Base-by-base conservation (phyloP, 2,329 filamentous ascomycete species). In the Ilyonectria destructans region DNA sequence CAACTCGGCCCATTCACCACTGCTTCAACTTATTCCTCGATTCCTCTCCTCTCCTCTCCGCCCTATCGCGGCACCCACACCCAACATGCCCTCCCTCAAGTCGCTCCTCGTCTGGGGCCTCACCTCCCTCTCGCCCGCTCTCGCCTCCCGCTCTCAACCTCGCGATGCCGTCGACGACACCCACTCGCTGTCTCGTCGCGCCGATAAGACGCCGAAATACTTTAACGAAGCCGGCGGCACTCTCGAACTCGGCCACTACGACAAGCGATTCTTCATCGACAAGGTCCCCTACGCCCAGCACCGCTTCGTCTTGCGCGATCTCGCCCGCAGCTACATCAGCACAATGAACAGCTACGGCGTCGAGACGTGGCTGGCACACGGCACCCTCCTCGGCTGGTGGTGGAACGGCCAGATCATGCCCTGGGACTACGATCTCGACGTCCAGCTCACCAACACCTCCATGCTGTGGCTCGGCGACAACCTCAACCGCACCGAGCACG, bases 361-460 rank as follows among this genome's bases (percentile, higher is more conserved):
- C 69, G 93, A 96, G 81, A 96, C 94, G 0, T 96, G 94, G 94
- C 89, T 97, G 67, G 93, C 94, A 45, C 94, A 97, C 80, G 94
- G 94, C 56, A 95, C 93, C 5, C 82, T 96, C 57, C 84, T 97
- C 23, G 94, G 93, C 13, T 97, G 94, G 94, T 96, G 93, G 92
- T 97, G 94, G 94, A 96, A 94, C 78, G 87, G 85, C 48, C 82
- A 89, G 81, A 90, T 93, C 77, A 89, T 95, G 83, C 93, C 93
- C 1, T 95, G 93, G 93, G 93, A 96, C 80, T 93, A 90, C 84
- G 94, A 97, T 79, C 84, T 96, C 52, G 94, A 97, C 80, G 93
- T 93, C 0, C 94, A 96, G 81, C 90, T 96, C 31, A 89, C 90
- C 19, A 88, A 87, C 62, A 82, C 85, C 35, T 95, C 93, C 1